Evolutionary conservation across 2,329 filamentous ascomycete genomes (phyloP), one percentile per base, ranked within the genome.

Genomic region (Bipolaris victoriae): DNA sequence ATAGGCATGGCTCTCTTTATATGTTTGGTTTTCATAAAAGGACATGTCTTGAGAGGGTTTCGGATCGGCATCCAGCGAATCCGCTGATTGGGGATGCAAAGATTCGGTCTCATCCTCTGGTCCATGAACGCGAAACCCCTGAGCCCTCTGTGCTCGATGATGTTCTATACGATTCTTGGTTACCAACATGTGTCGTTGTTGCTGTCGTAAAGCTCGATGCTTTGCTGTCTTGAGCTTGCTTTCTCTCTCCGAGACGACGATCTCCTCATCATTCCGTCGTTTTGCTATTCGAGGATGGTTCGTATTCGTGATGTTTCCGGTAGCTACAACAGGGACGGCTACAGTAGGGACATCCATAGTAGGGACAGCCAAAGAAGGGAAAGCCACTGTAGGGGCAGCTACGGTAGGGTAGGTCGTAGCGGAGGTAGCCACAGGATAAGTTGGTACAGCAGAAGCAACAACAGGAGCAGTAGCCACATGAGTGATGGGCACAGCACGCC

Each of bases 1-100:
- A 20, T 52, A 55, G 10, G 16, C 22, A 9, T 7, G 39, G 3
- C 58, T 57, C 52, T 55, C 55, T 16, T 55, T 46, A 2, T 22
- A 26, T 16, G 40, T 61, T 35, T 53, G 53, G 3, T 41, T 52
- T 6, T 55, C 47, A 15, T 47, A 41, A 7, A 52, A 46, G 15
- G 50, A 37, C 11, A 24, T 31, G 15, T 31, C 11, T 9, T 35
- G 39, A n/a, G 48, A 1, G 11, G 22, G 16, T 10, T 39, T 31
- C n/a, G 20, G 4, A 16, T 33, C 10, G 3, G 29, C 4, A 7
- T 16, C 20, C 15, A 18, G n/a, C 6, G 31, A 26, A 18, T 7
- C 4, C 26, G 16, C 41, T n/a, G 2, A 22, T 13, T n/a, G 24
- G 1, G 26, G 7, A 36, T n/a, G 33, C 7, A 22, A 20, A 18